Base-by-base conservation (phyloP, 208 protist genomes). In the Trypanosoma platydactyli region DNA sequence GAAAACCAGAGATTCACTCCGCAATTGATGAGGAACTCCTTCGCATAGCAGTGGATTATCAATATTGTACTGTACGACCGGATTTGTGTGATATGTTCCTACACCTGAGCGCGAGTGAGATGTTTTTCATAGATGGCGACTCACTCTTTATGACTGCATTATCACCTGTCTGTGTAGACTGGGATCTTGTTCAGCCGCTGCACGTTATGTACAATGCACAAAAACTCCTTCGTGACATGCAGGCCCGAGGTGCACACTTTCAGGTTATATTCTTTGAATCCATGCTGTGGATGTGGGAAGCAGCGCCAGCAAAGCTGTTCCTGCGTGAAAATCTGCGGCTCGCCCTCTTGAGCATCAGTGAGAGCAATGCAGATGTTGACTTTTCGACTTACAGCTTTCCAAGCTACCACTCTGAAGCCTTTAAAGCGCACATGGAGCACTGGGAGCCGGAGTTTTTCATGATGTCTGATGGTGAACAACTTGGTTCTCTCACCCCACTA, bases 101-200 rank as follows among this genome's bases (percentile, higher is more conserved):
- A 7, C 89, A 97, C 66, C 75, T 97, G 41, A 93, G 83, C 59
- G 89, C 88, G 29, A 78, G 68, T 51, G 89, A 94, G 66, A 92
- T 94, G 79, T 97, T 97, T 63, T 92, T 97, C 77, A 91, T 97
- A 71, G 92, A 97, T 62, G 89, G 89, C 55, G 92, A 97, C 66
- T 88, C 92, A 29, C 83, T 97, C 27, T 76, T 97, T 29, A 91
- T 95, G 80, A 78, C 81, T 49, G 86, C 87, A 18, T 57, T 95
- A 45, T 93, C 86, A 12, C 84, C 73, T 22, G 73, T 54, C 62
- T 79, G 83, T 51, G 86, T 95, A 5, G 89, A 95, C 58, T 97
- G 92, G 92, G 81, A 91, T 58, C 76, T 91, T 22, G 79, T 89
- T 76, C 92, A 97, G 75, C 87, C 85, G 18, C 52, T 95, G 22